phyloP scores from a whole-genome alignment of 2,329 filamentous ascomycete species.

The Drechslerella coelobrocha region DNA sequence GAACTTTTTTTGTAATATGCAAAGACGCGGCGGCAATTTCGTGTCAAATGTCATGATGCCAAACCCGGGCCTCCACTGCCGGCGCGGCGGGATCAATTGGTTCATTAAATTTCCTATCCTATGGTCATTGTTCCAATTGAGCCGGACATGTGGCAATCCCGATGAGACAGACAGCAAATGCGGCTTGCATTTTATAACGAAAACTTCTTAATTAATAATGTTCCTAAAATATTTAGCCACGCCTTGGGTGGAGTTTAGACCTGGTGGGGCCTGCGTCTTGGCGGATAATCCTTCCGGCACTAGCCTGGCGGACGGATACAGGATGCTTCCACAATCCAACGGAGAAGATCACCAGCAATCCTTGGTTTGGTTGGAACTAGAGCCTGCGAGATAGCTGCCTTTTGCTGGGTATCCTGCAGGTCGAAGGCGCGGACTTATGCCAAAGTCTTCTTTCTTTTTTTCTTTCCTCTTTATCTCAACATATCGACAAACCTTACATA shows the following conservation, averaged over 20 bases:
- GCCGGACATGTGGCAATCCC: constrained; percentile 39
- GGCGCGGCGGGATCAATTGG: constrained; percentile 19
- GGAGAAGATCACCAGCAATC: constrained; percentile 2
- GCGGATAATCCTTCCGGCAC: constrained; percentile 44
- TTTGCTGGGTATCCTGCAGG: constrained; percentile 13
- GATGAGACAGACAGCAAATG: constrained; percentile 1
- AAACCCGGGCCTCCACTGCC: constrained; percentile 11
- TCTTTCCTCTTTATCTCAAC: no score
- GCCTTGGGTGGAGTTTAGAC: neutral
- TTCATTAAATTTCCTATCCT: no score
- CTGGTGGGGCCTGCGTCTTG: constrained; percentile 7
- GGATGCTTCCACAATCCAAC: constrained; percentile 26
- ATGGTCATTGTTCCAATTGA: constrained; percentile 19
- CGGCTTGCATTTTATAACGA: no score
- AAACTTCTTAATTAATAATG: neutral
- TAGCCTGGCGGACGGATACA: constrained; percentile 38
- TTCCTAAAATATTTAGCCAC: constrained; percentile 17
- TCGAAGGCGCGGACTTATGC: no score
- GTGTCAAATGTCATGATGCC: constrained; percentile 3
- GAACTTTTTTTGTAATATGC: neutral
- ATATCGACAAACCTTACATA: no score
- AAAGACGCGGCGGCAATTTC: neutral
- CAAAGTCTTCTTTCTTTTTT: no score
- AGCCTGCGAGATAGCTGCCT: neutral
- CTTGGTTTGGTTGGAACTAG: neutral